Base-by-base conservation (phyloP, 148 eudicot species). In the Fallopia convolvulus region DNA sequence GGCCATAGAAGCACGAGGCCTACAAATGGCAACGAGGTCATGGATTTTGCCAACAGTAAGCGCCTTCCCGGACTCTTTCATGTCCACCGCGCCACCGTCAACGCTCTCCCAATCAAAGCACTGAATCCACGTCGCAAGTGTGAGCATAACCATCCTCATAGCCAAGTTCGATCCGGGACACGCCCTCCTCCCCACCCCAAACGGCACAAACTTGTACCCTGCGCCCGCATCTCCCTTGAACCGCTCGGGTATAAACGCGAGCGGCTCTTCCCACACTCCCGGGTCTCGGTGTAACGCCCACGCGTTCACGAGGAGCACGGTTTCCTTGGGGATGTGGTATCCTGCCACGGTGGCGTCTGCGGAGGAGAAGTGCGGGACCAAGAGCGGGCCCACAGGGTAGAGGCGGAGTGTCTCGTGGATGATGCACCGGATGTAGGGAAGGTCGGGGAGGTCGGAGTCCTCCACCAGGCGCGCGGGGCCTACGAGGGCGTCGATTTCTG, bases 181-280 rank as follows among this genome's bases (percentile, higher is more conserved):
- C 32, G 66, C 66, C 66, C 77, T 75, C 23, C 77, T 75, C 77
- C 77, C 77, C 15, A 75, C 68, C 11, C 77, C 66, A n/a, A 75
- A 75, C 40, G 77, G 44, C 5, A 75, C 10, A 56, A 30, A 75
- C 77, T 40, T 75, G 36, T 21, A 75, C 44, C 66, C 26, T 11
- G 3, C 49, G 4, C 70, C 70, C 8, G 55, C 23, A 7, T 53
- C 70, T 44, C 46, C 44, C 17, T 26, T 23, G 66, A 53, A 75
- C 40, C 70, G 36, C 66, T 75, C 77, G 42, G 66, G 77, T 40
- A 17, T 56, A 18, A 75, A 75, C 66, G 17, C 70, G 5, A 56
- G 44, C 8, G 77, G 66, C 30, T 75, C 77, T 17, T 32, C 49
- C 77, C 77, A 75, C 21, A 36, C 41, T 33, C 49, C 30, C 44